phyloP scores from a whole-genome alignment of 805 yeast species.

The Priceomyces melissophilus region DNA sequence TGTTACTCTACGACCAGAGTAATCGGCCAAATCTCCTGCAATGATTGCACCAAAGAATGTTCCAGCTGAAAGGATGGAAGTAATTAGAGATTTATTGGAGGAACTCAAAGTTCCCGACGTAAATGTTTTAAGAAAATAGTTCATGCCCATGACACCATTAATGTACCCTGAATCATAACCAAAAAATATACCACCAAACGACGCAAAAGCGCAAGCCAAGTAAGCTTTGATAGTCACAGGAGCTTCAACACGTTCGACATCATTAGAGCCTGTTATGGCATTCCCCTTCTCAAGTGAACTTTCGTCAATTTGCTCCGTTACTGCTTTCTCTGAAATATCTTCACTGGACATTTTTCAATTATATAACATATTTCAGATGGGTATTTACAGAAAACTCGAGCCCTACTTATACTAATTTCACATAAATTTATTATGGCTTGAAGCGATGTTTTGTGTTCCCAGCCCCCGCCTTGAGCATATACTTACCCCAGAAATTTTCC shows the following conservation, averaged over 20 bases:
- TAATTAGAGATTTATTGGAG: slow-evolving; percentile 19
- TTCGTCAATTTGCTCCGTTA: neutral
- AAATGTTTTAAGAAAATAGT: slow-evolving; percentile 14
- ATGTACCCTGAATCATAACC: slow-evolving; percentile 45
- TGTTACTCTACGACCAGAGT: slow-evolving; percentile 38
- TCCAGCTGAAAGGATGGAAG: slow-evolving; percentile 33
- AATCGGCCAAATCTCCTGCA: slow-evolving; percentile 36
- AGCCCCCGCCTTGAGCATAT: too few species aligned
- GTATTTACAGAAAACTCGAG: too few species aligned
- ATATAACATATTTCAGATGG: too few species aligned
- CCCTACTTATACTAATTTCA: too few species aligned
- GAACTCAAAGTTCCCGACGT: slow-evolving; percentile 1
- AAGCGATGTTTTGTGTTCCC: too few species aligned
- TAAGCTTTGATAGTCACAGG: slow-evolving; percentile 6
- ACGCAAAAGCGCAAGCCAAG: slow-evolving; percentile 11
- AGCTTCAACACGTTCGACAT: slow-evolving; percentile 5
- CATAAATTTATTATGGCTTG: too few species aligned
- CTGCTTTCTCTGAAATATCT: slow-evolving; percentile 2
- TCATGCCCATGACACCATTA: slow-evolving; percentile 41
- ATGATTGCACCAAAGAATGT: slow-evolving; percentile 39
- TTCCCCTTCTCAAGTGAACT: neutral
- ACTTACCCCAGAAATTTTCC: too few species aligned
- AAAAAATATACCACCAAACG: slow-evolving; percentile 40
- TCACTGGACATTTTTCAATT: slow-evolving; percentile 2
- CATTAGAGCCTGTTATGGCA: neutral